Evolutionary conservation across 495 filamentous ascomycete species (phyloP).

Genomic region (Xylaria cubensis): DNA sequence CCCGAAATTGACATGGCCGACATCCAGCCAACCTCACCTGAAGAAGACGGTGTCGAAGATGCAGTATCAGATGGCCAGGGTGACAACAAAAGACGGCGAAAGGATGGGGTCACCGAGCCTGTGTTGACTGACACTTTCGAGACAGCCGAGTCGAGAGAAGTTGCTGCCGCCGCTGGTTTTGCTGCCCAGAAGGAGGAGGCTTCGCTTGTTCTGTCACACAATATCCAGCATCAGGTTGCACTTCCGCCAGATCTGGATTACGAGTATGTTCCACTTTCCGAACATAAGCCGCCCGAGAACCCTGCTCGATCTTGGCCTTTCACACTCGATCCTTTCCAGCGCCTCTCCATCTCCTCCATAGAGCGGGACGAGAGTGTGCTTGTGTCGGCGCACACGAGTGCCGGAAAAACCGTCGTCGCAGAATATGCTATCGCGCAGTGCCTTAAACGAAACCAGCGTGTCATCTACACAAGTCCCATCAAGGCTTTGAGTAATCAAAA

Average conservation of each 20-base stretch:
- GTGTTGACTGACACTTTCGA: conserved; percentile 93
- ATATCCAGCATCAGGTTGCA: conserved; percentile 97
- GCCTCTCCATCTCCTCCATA: conserved; percentile 89
- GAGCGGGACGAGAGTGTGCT: conserved; percentile 94
- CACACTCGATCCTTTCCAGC: conserved; percentile 95
- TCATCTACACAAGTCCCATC: conserved; percentile 99
- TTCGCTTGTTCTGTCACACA: conserved; percentile 86
- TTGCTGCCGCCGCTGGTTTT: conserved; percentile 82
- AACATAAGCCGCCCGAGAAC: conserved; percentile 84
- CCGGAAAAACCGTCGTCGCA: conserved; percentile 96
- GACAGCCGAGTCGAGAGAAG: conserved; percentile 91
- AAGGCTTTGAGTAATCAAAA: conserved; percentile 99
- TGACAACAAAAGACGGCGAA: conserved; percentile 75
- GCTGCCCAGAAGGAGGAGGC: conserved; percentile 65
- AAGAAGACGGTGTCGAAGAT: conserved; percentile 47
- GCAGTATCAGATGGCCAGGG: conserved; percentile 52
- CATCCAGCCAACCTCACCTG: conserved; percentile 41
- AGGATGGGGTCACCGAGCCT: conserved; percentile 75
- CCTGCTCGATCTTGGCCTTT: conserved; percentile 87
- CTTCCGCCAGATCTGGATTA: conserved; percentile 83
- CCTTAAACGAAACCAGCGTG: conserved; percentile 93
- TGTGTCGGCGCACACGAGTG: conserved; percentile 96
- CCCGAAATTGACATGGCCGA: conserved; percentile 61
- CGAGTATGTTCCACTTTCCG: conserved; percentile 87
- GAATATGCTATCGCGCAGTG: conserved; percentile 99